Evolutionary conservation across 2,329 filamentous ascomycete genomes (phyloP), one percentile per base, ranked within the genome.

Genomic region (Apiospora malaysiana): DNA sequence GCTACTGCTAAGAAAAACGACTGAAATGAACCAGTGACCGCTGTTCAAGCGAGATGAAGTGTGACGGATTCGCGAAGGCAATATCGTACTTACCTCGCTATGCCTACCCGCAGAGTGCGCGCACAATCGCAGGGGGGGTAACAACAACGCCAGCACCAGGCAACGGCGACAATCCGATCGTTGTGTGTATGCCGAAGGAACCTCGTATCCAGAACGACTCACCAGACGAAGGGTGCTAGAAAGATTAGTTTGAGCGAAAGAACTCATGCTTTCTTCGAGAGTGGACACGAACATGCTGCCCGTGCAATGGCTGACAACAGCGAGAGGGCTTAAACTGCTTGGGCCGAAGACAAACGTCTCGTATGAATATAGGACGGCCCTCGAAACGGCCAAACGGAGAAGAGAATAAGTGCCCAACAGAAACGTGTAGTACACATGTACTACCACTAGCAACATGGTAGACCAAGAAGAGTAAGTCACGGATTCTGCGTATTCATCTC

Each of bases 1-100:
- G 77, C n/a, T n/a, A 75, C 9, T n/a, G 79, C 78, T 40, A 88
- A 88, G 82, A 88, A 88, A 83, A 82, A 78, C 69, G 80, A 80
- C 70, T 83, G n/a, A 67, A 46, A 5, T 4, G n/a, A 21, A 32
- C 21, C 10, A n/a, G 2, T 9, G 14, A 59, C 8, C 18, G 18
- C 21, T 8, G 8, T 14, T 14, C 21, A 6, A 6, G 32, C 32
- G 32, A 32, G 3, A 32, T 32, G 32, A 32, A 6, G 32, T 4
- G 32, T 32, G 32, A 32, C 32, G 6, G 32, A 32, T n/a, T n/a
- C 7, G 12, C 25, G 32, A 21, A 56, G 2, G 25, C 16, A 6
- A 21, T 16, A 5, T 18, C 4, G 25, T 32, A 25, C 10, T 27
- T n/a, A 25, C 10, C 14, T 14, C 47, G 23, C 47, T 5, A 51